A percentile compares a stretch with the other conserved stretches of the same genome.
Conservation (phyloP, 2,329 filamentous ascomycete genomes). For the Penicillium aurantiogriseum region DNA sequence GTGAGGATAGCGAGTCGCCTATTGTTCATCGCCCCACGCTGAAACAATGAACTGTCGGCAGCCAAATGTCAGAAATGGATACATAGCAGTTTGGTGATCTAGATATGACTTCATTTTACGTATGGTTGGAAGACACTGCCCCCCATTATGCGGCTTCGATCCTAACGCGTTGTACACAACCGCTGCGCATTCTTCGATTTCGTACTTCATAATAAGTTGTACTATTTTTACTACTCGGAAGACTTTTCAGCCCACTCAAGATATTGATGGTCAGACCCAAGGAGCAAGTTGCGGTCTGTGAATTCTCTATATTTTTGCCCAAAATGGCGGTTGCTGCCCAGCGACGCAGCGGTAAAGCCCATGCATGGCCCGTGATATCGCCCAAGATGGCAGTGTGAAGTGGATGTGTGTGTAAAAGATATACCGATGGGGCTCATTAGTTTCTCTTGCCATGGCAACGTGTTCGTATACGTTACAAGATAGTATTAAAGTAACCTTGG, state of each 20-base stretch:
- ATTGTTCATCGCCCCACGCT: constrained; percentile 8
- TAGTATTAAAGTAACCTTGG: not conserved
- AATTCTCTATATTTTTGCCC: constrained; percentile 21
- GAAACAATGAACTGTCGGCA: not conserved
- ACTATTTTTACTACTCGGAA: constrained; percentile 10
- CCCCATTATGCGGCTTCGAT: constrained; percentile 7
- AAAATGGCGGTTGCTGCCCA: constrained; percentile 35
- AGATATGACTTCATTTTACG: not conserved
- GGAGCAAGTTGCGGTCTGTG: constrained; percentile 30
- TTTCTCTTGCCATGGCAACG: constrained; percentile 26
- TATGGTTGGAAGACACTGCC: constrained; percentile 1
- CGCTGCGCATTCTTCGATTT: not conserved
- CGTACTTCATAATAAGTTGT: not conserved
- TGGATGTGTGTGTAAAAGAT: constrained; percentile 17
- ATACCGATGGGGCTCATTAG: constrained; percentile 7
- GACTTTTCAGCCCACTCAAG: not conserved
- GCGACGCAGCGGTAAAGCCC: constrained; percentile 36
- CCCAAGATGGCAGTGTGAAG: constrained; percentile 24
- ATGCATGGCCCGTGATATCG: constrained; percentile 27
- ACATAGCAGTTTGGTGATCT: not conserved
- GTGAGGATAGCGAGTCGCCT: constrained; percentile 10
- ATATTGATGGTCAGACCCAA: not conserved
- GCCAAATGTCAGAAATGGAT: constrained; percentile 2
- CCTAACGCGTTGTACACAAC: constrained; percentile 4
- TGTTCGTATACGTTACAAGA: constrained; percentile 5